A percentile compares a stretch with the other conserved stretches of the same genome.
These are phyloP conservation scores for Starmerella asiatica DNA, from an alignment of 805 yeast species.

Conservation along the genomic window DNA sequence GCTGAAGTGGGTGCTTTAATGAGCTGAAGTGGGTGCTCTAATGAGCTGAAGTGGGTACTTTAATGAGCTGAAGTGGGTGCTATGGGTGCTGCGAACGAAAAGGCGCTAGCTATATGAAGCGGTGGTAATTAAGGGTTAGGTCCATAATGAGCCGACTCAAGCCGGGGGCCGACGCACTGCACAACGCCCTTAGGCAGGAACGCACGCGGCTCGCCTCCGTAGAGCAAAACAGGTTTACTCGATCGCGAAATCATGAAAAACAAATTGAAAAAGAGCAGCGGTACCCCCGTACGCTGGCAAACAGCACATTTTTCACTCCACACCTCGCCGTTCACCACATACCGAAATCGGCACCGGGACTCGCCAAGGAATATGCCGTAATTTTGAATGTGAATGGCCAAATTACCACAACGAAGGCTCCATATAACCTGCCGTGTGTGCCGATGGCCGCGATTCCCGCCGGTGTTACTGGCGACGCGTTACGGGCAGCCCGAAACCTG, in stretches of 20 bases:
- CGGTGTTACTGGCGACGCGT: conserved; percentile 7
- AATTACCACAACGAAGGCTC: background rate
- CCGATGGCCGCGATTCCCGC: background rate
- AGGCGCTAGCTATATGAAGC: too few relatives aligned
- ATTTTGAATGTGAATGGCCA: conserved; percentile 4
- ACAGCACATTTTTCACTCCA: conserved; percentile 37
- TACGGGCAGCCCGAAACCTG: conserved; percentile 31
- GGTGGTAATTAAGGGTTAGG: too few relatives aligned
- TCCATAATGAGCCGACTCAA: too few relatives aligned
- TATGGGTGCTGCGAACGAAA: too few relatives aligned
- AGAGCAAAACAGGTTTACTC: conserved; percentile 1
- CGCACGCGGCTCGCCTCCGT: conserved; percentile 3
- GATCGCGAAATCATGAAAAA: background rate
- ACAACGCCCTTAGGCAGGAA: conserved; percentile 11
- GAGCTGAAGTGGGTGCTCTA: too few relatives aligned
- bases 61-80: too few relatives aligned
- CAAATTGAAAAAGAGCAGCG: conserved; percentile 1
- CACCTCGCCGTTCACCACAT: conserved; percentile 17
- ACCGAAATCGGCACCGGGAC: too few relatives aligned
- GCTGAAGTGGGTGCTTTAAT: too few relatives aligned
- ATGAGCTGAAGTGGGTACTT: too few relatives aligned
- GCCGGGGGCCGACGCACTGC: conserved; percentile 7
- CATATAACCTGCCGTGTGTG: conserved; percentile 5
- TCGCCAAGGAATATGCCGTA: too few relatives aligned
- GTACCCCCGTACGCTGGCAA: conserved; percentile 28